Conservation (phyloP, 257 asterid species). For the Ballota nigra region DNA sequence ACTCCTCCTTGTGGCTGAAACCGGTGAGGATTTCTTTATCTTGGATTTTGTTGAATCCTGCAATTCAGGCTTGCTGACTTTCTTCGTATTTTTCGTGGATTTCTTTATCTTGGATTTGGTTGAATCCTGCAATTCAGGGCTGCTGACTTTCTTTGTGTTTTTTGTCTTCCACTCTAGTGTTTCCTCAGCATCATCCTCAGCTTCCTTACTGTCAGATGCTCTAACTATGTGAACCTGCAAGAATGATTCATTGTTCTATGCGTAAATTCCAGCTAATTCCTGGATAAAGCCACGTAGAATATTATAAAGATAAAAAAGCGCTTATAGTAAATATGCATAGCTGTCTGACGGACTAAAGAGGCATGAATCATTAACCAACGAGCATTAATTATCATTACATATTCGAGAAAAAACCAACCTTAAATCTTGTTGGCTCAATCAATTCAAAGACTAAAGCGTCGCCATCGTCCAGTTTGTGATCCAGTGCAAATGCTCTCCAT, state of each 20-base stretch:
- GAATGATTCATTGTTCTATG: background rate
- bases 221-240: conserved; percentile 69
- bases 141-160: background rate
- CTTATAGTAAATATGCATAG: no score
- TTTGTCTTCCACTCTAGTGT: conserved; percentile 17
- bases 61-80: background rate
- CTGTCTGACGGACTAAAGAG: background rate
- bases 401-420: conserved; percentile 41
- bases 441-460: conserved; percentile 81
- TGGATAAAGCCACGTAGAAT: conserved; percentile 7
- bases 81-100: background rate
- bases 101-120: conserved; percentile 25
- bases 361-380: background rate
- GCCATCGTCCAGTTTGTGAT: conserved; percentile 87
- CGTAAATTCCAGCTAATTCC: background rate
- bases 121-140: conserved; percentile 5
- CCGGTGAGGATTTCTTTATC: conserved; percentile 28
- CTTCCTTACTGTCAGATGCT: conserved; percentile 40
- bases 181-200: conserved; percentile 34
- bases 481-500: conserved; percentile 91
- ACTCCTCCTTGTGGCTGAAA: conserved; percentile 43
- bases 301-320: background rate
- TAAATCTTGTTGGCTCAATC: conserved; percentile 66
- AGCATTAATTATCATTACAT: background rate
- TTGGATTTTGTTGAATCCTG: conserved; percentile 19